A percentile compares a stretch with the other conserved stretches of the same genome.
These are phyloP conservation scores for Claviceps lovelessii DNA, from an alignment of 2,329 filamentous ascomycete species.

Conservation along the genomic window DNA sequence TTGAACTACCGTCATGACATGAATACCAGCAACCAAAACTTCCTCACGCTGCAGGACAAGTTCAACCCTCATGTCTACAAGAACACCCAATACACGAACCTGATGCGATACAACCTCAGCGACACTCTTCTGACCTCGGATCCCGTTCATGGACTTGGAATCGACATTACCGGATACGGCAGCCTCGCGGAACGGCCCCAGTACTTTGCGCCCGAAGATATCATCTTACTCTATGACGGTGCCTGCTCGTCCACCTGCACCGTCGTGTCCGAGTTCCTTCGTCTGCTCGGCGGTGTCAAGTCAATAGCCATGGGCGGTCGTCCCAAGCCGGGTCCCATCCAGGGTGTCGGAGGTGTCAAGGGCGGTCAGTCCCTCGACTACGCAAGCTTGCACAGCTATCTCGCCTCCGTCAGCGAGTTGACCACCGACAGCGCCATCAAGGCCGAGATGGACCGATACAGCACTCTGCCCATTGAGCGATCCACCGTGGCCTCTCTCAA, in stretches of 20 bases:
- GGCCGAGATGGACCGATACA: conserved; percentile 18
- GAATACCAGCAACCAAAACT: conserved; percentile 32
- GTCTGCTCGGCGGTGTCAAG: conserved; percentile 36
- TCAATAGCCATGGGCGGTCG: conserved; percentile 36
- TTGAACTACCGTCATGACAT: conserved; percentile 39
- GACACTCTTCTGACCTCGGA: conserved; percentile 26
- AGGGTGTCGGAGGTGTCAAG: conserved; percentile 40
- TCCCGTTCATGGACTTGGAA: conserved; percentile 5
- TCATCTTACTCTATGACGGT: conserved; percentile 45
- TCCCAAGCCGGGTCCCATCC: conserved; percentile 32
- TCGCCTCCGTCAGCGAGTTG: conserved; percentile 11
- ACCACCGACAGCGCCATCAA: conserved; percentile 14
- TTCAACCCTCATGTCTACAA: conserved; percentile 26
- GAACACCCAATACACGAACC: conserved; percentile 38
- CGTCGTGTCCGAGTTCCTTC: conserved; percentile 40
- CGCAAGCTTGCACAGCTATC: conserved; percentile 13
- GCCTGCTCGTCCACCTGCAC: conserved; percentile 45
- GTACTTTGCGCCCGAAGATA: conserved; percentile 43
- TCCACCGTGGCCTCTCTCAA: conserved; percentile 22
- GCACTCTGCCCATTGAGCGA: conserved; percentile 18
- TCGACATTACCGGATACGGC: conserved; percentile 32
- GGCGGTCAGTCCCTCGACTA: conserved; percentile 28
- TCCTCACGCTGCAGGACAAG: conserved; percentile 32
- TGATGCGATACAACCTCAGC: conserved; percentile 37
- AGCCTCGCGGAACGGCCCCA: conserved; percentile 21